Base-by-base conservation (phyloP, 352 stramenopile species). In the Globisporangium spiculum region DNA sequence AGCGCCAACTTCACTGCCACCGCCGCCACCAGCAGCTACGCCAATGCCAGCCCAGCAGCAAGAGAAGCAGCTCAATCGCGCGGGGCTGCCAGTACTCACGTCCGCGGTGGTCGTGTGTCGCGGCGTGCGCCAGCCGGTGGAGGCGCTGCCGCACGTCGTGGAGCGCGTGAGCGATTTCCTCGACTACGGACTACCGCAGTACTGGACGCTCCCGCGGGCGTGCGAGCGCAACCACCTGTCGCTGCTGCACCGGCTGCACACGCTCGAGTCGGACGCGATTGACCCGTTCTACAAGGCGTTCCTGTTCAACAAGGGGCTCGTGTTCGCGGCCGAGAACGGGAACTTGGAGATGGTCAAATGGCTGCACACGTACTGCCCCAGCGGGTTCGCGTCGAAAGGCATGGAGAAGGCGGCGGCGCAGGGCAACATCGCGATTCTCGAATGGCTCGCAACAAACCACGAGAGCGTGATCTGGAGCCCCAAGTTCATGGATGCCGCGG, bases 281-380 rank as follows among this genome's bases (percentile, higher is more conserved):
- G 64, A 64, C 10, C 64, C 64, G 22, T 38, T 60, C n/a, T 69
- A 64, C 30, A 46, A 50, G 8, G 64, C 64, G 44, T 58, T 27
- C 8, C 64, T 64, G 27, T 69, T 60, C 44, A 69, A 30, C 32
- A 63, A 59, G 18, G 41, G 20, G 6, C 54, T 72, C 27, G 64
- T 26, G 26, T 60, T 66, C 9, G 67, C 67, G 3, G 67, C 63
- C 6, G 53, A 30, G 5, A 63, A 50, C 46, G 63, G 6, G 12
- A 56, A 72, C 46, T 34, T 74, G 27, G 69, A 34, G 10, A 68
- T 74, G 44, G 58, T 67, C 7, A 22, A 56, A 24, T 74, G 56
- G 62, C 65, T 74, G 16, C 58, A 72, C 53, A 65, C n/a, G 46
- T 66, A 74, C 58, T 69, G 69, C 14, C 41, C 65, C 1, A 26